These are phyloP conservation scores for Phytophthora fragariae DNA, from an alignment of 352 stramenopile species.

Conservation along the genomic window DNA sequence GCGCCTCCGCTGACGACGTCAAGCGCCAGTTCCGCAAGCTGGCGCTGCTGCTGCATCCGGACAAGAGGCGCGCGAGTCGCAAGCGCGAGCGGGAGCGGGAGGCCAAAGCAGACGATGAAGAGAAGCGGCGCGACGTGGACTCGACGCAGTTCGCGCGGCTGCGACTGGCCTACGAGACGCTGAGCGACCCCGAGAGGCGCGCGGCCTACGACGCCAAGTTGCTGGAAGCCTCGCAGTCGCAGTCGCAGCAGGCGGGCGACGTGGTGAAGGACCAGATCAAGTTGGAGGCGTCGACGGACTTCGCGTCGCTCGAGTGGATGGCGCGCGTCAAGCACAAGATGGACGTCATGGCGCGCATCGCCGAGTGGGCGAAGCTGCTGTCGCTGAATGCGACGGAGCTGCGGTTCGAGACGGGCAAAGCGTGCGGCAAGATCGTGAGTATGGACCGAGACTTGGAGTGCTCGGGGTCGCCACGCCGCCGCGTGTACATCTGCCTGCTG, in stretches of 20 bases:
- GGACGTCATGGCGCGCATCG: conserved; percentile 84
- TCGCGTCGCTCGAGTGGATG: conserved; percentile 87
- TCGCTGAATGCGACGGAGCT: conserved; percentile 68
- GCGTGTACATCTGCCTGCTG: conserved; percentile 79
- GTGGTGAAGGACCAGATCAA: conserved; percentile 70
- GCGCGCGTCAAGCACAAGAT: conserved; percentile 87
- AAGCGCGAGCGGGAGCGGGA: conserved; percentile 12
- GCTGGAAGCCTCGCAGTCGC: conserved; percentile 18
- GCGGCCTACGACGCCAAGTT: conserved; percentile 70
- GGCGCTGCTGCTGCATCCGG: conserved; percentile 70
- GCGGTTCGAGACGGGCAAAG: conserved; percentile 73
- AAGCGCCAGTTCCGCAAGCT: conserved; percentile 77
- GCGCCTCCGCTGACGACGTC: conserved; percentile 53
- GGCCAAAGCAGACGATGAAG: not conserved
- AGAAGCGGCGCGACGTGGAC: conserved; percentile 25
- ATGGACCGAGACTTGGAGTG: conserved; percentile 85
- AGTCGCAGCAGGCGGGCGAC: conserved; percentile 17
- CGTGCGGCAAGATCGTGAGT: conserved; percentile 82
- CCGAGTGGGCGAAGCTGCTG: conserved; percentile 75
- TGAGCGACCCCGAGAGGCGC: conserved; percentile 65
- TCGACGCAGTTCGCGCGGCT: conserved; percentile 73
- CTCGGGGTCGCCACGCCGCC: conserved; percentile 67
- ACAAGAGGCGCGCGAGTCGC: conserved; percentile 53
- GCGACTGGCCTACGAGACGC: conserved; percentile 75
- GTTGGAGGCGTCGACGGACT: conserved; percentile 73